Evolutionary conservation across 2,329 filamentous ascomycete genomes (phyloP), one percentile per base, ranked within the genome.

Genomic region (Arthrobotrys entomopaga): DNA sequence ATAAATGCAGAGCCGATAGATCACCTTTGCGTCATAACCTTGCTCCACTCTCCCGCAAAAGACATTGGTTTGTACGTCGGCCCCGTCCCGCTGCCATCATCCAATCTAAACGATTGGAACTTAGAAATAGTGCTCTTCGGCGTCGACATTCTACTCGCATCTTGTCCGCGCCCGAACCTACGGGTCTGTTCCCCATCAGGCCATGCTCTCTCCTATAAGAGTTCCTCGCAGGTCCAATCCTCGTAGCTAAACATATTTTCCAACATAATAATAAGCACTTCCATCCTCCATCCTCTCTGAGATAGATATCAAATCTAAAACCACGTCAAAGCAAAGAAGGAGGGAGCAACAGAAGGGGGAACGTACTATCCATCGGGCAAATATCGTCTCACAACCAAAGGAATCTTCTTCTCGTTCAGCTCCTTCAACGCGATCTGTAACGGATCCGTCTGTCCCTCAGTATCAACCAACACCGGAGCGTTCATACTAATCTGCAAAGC

Each of bases 211-310:
- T 75, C 69, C 66, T 79, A 79, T 65, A 79, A 77, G 60, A 98
- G 86, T 83, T 99, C 95, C 83, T 98, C 95, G 83, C 93, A 97
- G 40, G 93, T 96, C 95, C 95, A 99, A 82, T 99, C 95, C 86
- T 99, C 95, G 83, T 98, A 98, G 84, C 91, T 94, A 78, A n/a
- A 61, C 1, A 3, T n/a, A n/a, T n/a, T n/a, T n/a, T n/a, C n/a
- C n/a, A 15, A n/a, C 34, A n/a, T 19, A 29, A 26, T 24, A n/a
- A 38, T 43, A 54, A 38, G 15, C 22, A 46, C 15, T n/a, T n/a
- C n/a, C n/a, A n/a, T n/a, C n/a, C n/a, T 13, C 34, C 20, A 10
- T 16, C 19, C 52, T 38, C 38, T 8, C n/a, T 43, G 20, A 10
- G 38, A 48, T 34, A 2, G 29, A 34, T 34, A 34, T 5, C n/a